phyloP scores from a whole-genome alignment of 108 stramenopile species.

The Tribonema minus region DNA sequence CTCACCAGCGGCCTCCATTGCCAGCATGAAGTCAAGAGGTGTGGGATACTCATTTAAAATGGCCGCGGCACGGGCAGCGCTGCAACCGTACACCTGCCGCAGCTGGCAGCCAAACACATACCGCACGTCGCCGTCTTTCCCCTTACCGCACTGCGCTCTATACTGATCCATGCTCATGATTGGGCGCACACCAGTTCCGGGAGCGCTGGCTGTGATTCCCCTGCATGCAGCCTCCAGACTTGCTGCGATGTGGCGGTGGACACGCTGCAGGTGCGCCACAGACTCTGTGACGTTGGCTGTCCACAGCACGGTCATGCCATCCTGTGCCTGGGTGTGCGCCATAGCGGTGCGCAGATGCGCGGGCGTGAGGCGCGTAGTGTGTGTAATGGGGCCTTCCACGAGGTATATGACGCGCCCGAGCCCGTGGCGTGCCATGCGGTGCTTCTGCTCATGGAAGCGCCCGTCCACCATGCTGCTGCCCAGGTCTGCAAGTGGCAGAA shows the following conservation, averaged over 20 bases:
- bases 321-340: slow-evolving; percentile 1
- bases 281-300: not conserved
- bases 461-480: slow-evolving; percentile 32
- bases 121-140: not conserved
- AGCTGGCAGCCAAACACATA: slow-evolving; percentile 6
- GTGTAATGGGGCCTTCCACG: slow-evolving; percentile 10
- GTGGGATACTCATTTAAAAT: slow-evolving; percentile 1
- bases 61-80: slow-evolving; percentile 6
- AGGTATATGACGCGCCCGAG: slow-evolving; percentile 29
- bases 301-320: slow-evolving; percentile 5
- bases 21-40: slow-evolving; percentile 8
- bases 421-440: slow-evolving; percentile 10
- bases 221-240: not conserved
- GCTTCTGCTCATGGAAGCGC: slow-evolving; percentile 18
- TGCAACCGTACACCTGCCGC: slow-evolving; percentile 17
- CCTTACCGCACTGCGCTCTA: not conserved
- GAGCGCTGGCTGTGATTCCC: not conserved
- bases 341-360: slow-evolving; percentile 8
- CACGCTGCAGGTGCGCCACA: slow-evolving; percentile 2
- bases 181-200: not conserved
- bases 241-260: slow-evolving; percentile 12
- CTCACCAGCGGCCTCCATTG: slow-evolving; percentile 2
- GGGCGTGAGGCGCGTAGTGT: not conserved
- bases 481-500: too few relatives aligned
- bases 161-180: slow-evolving; percentile 22